Conservation (phyloP, 257 asterid genomes). For the Coffea canephora region DNA sequence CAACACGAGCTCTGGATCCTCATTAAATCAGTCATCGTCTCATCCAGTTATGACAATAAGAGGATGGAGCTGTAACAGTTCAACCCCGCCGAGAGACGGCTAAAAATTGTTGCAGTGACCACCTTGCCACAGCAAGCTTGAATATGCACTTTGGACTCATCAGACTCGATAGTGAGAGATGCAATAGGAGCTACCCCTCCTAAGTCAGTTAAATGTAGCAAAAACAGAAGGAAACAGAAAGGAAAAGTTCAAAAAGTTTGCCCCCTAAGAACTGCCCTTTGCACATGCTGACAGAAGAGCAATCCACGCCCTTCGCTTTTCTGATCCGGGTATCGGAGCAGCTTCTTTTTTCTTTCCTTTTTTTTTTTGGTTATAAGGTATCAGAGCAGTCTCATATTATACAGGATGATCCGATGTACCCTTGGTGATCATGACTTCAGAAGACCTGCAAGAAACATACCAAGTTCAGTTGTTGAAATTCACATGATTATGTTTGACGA, state of each 20-base stretch:
- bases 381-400: not conserved
- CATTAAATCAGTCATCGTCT: not conserved
- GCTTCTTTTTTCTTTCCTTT: not conserved
- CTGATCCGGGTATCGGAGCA: not conserved
- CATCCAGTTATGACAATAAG: not conserved
- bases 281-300: not conserved
- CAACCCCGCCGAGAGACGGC: not conserved
- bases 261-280: not conserved
- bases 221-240: too few species aligned
- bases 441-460: not conserved
- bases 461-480: not conserved
- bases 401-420: not conserved
- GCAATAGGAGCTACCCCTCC: not conserved
- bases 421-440: not conserved
- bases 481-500: too few species aligned
- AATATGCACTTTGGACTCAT: not conserved
- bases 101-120: not conserved
- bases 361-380: too few species aligned
- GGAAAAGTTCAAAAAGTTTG: not conserved
- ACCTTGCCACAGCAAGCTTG: not conserved
- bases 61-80: not conserved
- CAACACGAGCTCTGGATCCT: not conserved
- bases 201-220: too few species aligned
- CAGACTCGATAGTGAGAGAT: not conserved
- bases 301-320: not conserved